These are phyloP conservation scores for Colletotrichum melonis DNA, from an alignment of 2,329 filamentous ascomycete genomes.

Conservation along the genomic window DNA sequence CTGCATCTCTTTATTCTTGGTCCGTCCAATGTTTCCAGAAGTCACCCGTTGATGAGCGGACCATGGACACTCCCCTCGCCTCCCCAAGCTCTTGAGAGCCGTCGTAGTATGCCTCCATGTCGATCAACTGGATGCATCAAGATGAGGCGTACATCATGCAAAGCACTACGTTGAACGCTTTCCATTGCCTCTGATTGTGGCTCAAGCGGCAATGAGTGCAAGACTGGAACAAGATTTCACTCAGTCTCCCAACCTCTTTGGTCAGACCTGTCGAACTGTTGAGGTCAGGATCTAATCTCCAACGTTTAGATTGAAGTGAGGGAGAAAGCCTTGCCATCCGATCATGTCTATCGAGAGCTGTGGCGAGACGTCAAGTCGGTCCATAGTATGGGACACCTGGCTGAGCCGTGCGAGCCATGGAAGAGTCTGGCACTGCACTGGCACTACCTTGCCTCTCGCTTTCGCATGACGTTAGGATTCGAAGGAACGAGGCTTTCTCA, in stretches of 20 bases:
- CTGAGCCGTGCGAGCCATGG: neutral
- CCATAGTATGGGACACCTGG: slow-evolving; percentile 10
- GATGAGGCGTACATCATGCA: neutral
- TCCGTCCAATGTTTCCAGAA: neutral
- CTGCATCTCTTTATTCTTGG: too few relatives aligned
- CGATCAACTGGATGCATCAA: neutral
- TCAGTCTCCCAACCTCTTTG: neutral
- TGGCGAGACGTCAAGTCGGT: slow-evolving; percentile 38
- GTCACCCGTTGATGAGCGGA: neutral
- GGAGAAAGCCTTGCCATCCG: neutral
- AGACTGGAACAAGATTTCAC: neutral
- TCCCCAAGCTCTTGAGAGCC: neutral
- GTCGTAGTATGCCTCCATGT: neutral
- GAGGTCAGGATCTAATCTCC: neutral
- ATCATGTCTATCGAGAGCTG: slow-evolving; percentile 17
- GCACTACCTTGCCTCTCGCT: neutral
- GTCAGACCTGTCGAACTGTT: neutral
- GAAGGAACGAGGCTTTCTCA: neutral
- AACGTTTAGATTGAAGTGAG: neutral
- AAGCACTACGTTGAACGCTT: neutral
- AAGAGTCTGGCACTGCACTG: neutral
- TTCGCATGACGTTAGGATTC: neutral
- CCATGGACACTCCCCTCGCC: neutral
- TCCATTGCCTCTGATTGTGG: neutral
- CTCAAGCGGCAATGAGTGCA: neutral